These are phyloP conservation scores for Stemphylium vesicarium DNA, from an alignment of 2,329 filamentous ascomycete genomes.

Conservation along the genomic window DNA sequence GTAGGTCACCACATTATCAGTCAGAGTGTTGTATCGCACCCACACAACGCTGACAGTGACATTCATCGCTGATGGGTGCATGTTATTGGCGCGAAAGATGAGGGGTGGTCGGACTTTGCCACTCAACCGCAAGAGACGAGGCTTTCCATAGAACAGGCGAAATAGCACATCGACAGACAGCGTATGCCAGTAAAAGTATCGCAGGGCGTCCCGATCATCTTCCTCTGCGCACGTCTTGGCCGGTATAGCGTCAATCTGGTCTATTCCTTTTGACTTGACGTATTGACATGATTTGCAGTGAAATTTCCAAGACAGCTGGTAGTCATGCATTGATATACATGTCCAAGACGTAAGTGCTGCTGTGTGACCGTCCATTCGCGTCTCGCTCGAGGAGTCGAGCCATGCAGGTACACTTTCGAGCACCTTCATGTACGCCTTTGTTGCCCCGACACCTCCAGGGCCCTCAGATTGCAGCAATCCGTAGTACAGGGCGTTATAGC, in stretches of 20 bases:
- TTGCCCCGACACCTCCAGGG: conserved; percentile 15
- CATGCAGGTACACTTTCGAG: conserved; percentile 37
- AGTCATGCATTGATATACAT: conserved; percentile 34
- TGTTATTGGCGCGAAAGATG: conserved; percentile 21
- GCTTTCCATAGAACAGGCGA: conserved; percentile 38
- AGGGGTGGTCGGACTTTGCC: conserved; percentile 28
- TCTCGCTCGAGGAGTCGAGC: conserved; percentile 24
- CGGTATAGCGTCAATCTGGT: conserved; percentile 28
- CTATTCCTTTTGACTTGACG: conserved; percentile 26
- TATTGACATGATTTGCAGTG: conserved; percentile 37
- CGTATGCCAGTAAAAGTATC: conserved; percentile 35
- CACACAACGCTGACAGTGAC: conserved; percentile 28
- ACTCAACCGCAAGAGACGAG: conserved; percentile 26
- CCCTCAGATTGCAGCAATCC: conserved; percentile 27
- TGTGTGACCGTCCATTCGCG: conserved; percentile 27
- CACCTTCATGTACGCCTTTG: conserved; percentile 34
- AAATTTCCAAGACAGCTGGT: conserved; percentile 39
- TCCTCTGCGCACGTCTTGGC: conserved; percentile 33
- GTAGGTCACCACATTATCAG: conserved; percentile 26
- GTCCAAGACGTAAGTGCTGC: conserved; percentile 34
- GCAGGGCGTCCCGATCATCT: conserved; percentile 13
- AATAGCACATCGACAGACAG: conserved; percentile 34
- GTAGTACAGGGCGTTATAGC: conserved; percentile 36
- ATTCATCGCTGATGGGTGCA: conserved; percentile 25
- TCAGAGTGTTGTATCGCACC: conserved; percentile 28